A percentile compares a stretch with the other conserved stretches of the same genome.
These are phyloP conservation scores for Physcomitrellopsis africana DNA, from an alignment of 225 moss, liverwort and hornwort species.

Conservation along the genomic window DNA sequence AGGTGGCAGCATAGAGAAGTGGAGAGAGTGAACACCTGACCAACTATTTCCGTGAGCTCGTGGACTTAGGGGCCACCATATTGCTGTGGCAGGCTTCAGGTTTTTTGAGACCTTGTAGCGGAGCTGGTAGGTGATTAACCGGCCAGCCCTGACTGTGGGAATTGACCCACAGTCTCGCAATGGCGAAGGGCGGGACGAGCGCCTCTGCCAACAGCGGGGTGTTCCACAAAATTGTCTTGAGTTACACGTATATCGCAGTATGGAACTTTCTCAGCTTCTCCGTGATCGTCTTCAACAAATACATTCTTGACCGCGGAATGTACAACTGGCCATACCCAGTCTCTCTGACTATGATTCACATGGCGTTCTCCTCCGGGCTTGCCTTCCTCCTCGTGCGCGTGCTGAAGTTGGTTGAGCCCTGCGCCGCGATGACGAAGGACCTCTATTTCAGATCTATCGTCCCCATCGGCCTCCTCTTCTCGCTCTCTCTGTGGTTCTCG, in stretches of 20 bases:
- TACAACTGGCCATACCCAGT: constrained; percentile 93
- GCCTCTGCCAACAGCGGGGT: constrained; percentile 31
- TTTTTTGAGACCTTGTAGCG: constrained; percentile 9
- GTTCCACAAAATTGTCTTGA: constrained; percentile 68
- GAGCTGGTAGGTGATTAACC: no score
- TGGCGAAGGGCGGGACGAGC: constrained; percentile 59
- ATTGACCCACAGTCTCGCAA: constrained; percentile 12
- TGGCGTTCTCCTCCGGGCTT: constrained; percentile 82
- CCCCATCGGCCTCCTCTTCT: constrained; percentile 60
- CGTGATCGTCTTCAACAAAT: constrained; percentile 97
- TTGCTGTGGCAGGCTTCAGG: background rate
- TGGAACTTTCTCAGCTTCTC: constrained; percentile 95
- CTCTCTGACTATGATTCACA: constrained; percentile 92
- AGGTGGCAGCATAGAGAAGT: no score
- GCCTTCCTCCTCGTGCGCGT: constrained; percentile 83
- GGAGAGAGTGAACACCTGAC: no score
- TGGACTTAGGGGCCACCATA: background rate
- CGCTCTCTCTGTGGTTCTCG: constrained; percentile 63
- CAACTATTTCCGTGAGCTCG: no score
- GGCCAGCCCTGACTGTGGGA: constrained; percentile 39
- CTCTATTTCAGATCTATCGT: constrained; percentile 57
- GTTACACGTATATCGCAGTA: constrained; percentile 78
- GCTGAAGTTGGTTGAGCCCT: constrained; percentile 84
- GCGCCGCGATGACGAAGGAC: constrained; percentile 77
- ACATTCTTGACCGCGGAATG: constrained; percentile 87